Base-by-base conservation (phyloP, 768 basidiomycete species). In the Pleurotus sapidus region DNA sequence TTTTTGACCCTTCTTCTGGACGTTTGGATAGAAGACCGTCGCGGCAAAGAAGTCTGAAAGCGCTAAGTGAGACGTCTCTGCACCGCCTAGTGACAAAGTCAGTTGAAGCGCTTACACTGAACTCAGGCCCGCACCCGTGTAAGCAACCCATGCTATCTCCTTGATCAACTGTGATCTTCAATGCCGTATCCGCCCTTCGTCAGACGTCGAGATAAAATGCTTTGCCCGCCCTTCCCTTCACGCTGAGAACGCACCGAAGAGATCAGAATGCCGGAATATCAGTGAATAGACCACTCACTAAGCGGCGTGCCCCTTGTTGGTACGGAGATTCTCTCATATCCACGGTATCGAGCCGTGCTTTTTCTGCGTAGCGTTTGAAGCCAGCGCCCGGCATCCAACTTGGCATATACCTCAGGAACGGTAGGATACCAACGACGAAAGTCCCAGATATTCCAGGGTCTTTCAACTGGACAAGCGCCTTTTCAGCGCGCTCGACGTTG, bases 321-420 rank as follows among this genome's bases (percentile, higher is more conserved):
- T 15, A 51, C 14, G 50, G 50, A 34, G 14, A 4, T 8, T 14
- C 30, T 20, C 12, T 51, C 50, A 51, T 51, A 27, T 15, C 18
- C 23, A 14, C 15, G 15, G n/a, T 27, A 34, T 37, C 24, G 5
- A 5, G 12, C 15, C 50, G n/a, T 8, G 14, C 25, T 18, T 5
- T 12, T 4, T 34, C 50, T 5, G 60, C 63, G 55, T 49, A 56
- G 12, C 34, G 37, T 40, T 83, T 81, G 72, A 91, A 93, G 2
- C 56, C 48, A 2, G 65, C 63, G 8, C 67, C 66, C 23, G 68
- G 68, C 30, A 67, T 63, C 68, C 67, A 69, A 4, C 37, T 46
- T 38, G 67, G 68, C 5, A 70, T n/a, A 45, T 67, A 59, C 18
- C 59, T 66, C 38, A 70, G 50, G 39, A 63, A 49, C 20, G 23